Percentiles rank a stretch among this genome's conserved stretches.
These are phyloP conservation scores for Termitomyces sp. DNA, from an alignment of 768 basidiomycete genomes.

Conservation along the genomic window DNA sequence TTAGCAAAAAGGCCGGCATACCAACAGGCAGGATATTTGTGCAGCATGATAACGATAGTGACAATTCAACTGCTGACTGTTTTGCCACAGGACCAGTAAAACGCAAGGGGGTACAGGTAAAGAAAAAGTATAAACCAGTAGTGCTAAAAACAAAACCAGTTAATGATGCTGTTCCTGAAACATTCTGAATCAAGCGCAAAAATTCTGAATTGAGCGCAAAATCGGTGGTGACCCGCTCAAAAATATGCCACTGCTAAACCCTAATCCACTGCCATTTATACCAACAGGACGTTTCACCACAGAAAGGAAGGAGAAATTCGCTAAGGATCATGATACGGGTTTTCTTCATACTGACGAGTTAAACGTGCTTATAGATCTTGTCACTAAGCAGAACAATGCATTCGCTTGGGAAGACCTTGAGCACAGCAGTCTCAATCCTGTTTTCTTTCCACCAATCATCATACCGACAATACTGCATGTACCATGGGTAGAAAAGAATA, in stretches of 20 bases:
- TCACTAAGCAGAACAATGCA: not conserved
- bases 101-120: not conserved
- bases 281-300: not conserved
- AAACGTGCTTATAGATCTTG: not conserved
- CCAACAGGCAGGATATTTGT: no score
- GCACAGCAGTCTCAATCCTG: not conserved
- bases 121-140: slow-evolving; percentile 12
- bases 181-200: not conserved
- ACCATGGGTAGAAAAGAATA: slow-evolving; percentile 4
- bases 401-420: not conserved
- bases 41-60: no score
- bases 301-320: not conserved
- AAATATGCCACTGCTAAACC: not conserved
- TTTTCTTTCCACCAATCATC: not conserved
- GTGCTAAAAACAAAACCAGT: not conserved
- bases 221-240: not conserved
- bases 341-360: not conserved
- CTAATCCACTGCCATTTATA: not conserved
- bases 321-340: not conserved
- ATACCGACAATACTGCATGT: not conserved
- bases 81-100: not conserved
- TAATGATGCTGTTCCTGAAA: not conserved
- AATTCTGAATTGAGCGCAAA: not conserved
- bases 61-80: no score
- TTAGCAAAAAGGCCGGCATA: no score